Base-by-base conservation (phyloP, 2,329 filamentous ascomycete genomes). In the Calonectria honghensis region DNA sequence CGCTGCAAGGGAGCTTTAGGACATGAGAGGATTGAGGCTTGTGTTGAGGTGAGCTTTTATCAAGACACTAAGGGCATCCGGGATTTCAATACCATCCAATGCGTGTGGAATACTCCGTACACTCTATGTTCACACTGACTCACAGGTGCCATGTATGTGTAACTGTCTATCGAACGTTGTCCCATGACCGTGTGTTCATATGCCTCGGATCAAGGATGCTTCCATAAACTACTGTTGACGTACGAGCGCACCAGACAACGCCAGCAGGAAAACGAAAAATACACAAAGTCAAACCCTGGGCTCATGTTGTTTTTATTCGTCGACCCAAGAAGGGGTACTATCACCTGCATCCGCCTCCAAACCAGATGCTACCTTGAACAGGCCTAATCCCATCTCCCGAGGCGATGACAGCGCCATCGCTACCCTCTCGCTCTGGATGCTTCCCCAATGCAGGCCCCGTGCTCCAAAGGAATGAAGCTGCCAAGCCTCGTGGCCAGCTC, bases 401-500 rank as follows among this genome's bases (percentile, higher is more conserved):
- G 35, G 39, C 20, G 31, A 29, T 45, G 27, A 65, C 39, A 54
- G 70, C 61, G 11, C 41, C 24, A 54, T 68, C 20, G 24, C 54
- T 45, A 52, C 37, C 65, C 45, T 48, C 64, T 64, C 35, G 27
- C 45, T 48, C 64, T 64, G 45, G 14, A 61, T 65, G 29, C 37
- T 65, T 45, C 32, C 70, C 51, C 63, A 52, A 37, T 31, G 41
- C 39, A 63, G 31, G 32, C 20, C 50, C 29, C 6, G 48, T 37
- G 32, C 27, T 73, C 66, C 48, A 72, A 63, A 57, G 57, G 27
- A 63, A 48, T 59, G 57, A 52, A 73, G 54, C 20, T 45, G 39
- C 51, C 37, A n/a, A 37, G 32, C 52, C 72, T 71, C 72, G 72
- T 74, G 72, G 63, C 27, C 68, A 63, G 45, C n/a, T n/a, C 37